Conservation (phyloP, 352 stramenopile genomes). For the Globisporangium spiculum region DNA sequence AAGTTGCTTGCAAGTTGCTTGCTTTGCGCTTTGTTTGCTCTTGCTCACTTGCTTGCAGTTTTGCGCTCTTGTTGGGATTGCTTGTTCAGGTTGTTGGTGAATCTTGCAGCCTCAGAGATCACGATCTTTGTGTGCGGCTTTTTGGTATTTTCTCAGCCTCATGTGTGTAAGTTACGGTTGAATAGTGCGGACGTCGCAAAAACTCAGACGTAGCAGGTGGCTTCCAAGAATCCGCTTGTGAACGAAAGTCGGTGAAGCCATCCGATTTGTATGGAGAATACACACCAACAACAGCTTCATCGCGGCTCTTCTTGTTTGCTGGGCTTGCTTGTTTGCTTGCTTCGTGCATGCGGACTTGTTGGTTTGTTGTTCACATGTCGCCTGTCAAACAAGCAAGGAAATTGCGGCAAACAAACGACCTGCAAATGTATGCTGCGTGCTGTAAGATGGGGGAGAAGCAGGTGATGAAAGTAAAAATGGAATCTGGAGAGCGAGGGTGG, state of each 20-base stretch:
- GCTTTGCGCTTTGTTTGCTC: neutral
- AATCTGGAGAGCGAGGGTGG: conserved; percentile 11
- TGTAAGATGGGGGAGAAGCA: neutral
- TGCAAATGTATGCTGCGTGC: neutral
- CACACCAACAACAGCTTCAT: neutral
- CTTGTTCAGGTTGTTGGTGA: neutral
- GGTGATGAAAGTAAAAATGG: neutral
- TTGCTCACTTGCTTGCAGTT: neutral
- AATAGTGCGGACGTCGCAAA: neutral
- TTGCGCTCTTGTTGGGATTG: neutral
- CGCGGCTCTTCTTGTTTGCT: neutral
- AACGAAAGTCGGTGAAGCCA: neutral
- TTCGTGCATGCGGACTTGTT: neutral
- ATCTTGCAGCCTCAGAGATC: neutral
- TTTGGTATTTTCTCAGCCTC: neutral
- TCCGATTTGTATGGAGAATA: neutral
- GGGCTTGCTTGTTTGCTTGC: neutral
- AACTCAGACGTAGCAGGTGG: neutral
- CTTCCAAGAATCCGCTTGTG: conserved; percentile 9
- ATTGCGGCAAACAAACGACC: neutral
- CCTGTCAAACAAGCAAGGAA: neutral
- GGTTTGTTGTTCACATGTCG: neutral
- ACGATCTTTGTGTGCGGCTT: neutral
- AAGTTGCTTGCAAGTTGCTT: neutral
- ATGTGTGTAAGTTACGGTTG: neutral